phyloP scores from a whole-genome alignment of 208 protist species.

The Leishmania turanica region DNA sequence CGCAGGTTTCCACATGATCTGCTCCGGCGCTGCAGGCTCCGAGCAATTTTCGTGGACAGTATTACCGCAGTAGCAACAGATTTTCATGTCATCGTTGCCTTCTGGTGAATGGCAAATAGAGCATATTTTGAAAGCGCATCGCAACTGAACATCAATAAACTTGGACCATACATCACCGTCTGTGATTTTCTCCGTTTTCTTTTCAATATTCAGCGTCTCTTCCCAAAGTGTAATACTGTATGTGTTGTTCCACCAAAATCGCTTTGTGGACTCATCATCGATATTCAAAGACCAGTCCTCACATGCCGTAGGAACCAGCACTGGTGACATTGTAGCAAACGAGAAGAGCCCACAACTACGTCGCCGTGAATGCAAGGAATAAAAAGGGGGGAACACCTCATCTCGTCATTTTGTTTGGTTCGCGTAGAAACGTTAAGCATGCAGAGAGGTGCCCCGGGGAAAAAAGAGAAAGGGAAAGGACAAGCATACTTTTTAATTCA shows the following conservation, averaged over 20 bases:
- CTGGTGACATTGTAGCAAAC: conserved; percentile 17
- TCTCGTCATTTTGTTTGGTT: neutral
- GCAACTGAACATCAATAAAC: conserved; percentile 69
- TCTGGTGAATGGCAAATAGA: conserved; percentile 60
- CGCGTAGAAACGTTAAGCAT: neutral
- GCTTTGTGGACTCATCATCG: conserved; percentile 35
- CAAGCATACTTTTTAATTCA: neutral
- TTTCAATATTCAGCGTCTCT: conserved; percentile 38
- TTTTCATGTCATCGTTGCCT: conserved; percentile 66
- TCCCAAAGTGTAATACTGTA: conserved; percentile 80
- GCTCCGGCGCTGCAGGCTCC: conserved; percentile 32
- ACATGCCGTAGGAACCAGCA: conserved; percentile 56
- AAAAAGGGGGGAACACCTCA: neutral
- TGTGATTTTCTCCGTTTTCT: conserved; percentile 30
- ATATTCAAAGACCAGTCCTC: conserved; percentile 77
- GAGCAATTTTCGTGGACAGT: conserved; percentile 70
- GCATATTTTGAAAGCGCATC: conserved; percentile 71
- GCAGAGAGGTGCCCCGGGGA: too few species aligned
- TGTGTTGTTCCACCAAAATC: conserved; percentile 83
- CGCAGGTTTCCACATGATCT: conserved; percentile 70
- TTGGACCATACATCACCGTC: conserved; percentile 68
- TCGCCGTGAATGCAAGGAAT: neutral
- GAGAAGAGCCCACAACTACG: conserved; percentile 11
- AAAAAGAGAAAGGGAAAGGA: neutral
- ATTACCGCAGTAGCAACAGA: conserved; percentile 79